Evolutionary conservation across 345 rosid species (phyloP), one percentile per base, ranked within the genome.

Genomic region (Populus simonii): DNA sequence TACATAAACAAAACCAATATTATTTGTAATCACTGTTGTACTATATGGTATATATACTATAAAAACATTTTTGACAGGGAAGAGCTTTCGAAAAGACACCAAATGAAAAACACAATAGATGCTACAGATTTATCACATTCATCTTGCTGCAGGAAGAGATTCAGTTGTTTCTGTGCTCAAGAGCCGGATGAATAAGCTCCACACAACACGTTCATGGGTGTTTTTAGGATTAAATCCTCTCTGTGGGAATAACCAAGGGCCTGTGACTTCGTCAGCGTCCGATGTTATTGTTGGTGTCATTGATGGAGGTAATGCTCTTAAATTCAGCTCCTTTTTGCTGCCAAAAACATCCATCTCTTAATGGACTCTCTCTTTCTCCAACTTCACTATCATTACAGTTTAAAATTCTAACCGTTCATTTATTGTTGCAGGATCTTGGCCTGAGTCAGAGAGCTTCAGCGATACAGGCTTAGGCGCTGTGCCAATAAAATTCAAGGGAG

Each of bases 121-220:
- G n/a, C n/a, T 35, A 22, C 2, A 15, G 20, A 73, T 73, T n/a
- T 36, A 62, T 20, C 17, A 23, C 33, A 49, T 67, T 74, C 16
- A 22, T 74, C 72, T 36, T 55, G 20, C 23, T 77, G 80, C 89
- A 86, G 90, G 70, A 45, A 80, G 70, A 27, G 76, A 79, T 1
- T 33, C 76, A 0, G 85, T 84, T 38, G 82, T 88, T 66, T 88
- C 90, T 31, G 84, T 83, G 70, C 85, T 88, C 12, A 68, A 83
- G 74, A 86, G 90, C 66, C 82, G 81, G 73, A 82, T 57, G 76
- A 78, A 83, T 72, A 43, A 74, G 65, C 35, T 87, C 45, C 91
- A 87, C 74, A 87, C 89, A 23, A 90, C 90, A 17, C 87, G 66
- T 78, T 88, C 88, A 66, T 90, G 90, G 90, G 86, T 82, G 0